Conservation (phyloP, 257 asterid species). For the Mitragyna speciosa region DNA sequence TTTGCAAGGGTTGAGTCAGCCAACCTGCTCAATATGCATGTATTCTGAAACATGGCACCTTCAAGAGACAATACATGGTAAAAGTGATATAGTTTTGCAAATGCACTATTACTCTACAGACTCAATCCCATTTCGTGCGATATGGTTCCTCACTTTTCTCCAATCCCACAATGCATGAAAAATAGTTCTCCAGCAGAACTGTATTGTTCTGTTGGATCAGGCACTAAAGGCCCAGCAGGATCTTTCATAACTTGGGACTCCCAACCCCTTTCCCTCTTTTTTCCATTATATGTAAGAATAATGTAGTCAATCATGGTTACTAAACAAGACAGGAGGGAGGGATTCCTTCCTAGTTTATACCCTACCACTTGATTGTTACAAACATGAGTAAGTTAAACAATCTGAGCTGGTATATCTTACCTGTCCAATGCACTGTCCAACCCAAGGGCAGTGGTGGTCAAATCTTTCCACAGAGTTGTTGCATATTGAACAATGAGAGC, state of each 20-base stretch:
- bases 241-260: too few relatives aligned
- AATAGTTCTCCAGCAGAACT: not conserved
- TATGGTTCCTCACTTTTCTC: not conserved
- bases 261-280: too few relatives aligned
- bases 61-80: not conserved
- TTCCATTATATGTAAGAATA: not conserved
- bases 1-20: not conserved
- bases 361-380: not conserved
- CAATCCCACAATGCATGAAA: not conserved
- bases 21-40: not conserved
- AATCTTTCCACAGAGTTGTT: constrained; percentile 93
- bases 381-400: not conserved
- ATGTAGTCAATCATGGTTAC: not conserved
- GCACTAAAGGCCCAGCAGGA: too few relatives aligned
- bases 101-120: not conserved
- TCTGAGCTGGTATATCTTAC: constrained; percentile 33
- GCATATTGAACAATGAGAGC: constrained; percentile 98
- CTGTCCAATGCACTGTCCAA: constrained; percentile 96
- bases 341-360: not conserved
- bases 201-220: not conserved
- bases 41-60: not conserved
- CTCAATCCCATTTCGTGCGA: not conserved
- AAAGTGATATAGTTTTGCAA: not conserved
- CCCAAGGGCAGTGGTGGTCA: constrained; percentile 99
- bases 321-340: not conserved